phyloP scores from a whole-genome alignment of 495 filamentous ascomycete species.

The Polyplosphaeria fusca region DNA sequence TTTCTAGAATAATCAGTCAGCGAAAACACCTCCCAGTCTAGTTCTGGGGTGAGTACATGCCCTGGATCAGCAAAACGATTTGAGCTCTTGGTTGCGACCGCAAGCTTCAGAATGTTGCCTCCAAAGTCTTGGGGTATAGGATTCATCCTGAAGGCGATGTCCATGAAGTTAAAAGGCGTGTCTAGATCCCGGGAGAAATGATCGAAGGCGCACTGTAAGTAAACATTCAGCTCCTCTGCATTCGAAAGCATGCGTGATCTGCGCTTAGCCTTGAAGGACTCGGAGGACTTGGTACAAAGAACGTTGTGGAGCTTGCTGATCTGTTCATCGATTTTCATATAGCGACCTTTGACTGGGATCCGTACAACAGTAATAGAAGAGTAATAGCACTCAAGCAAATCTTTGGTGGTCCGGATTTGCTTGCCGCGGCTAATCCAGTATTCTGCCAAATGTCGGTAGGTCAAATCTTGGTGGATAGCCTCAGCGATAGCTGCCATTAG shows the following conservation, averaged over 20 bases:
- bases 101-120: conserved; percentile 13
- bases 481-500: conserved; percentile 12
- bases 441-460: neutral
- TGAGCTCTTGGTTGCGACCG: conserved; percentile 3
- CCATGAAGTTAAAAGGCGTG: conserved; percentile 25
- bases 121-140: conserved; percentile 14
- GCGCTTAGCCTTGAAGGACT: conserved; percentile 2
- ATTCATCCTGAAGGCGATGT: conserved; percentile 12
- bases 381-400: conserved; percentile 26
- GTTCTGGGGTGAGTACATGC: too few relatives aligned
- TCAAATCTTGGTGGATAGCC: conserved; percentile 5
- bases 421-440: conserved; percentile 17
- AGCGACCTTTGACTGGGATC: conserved; percentile 13
- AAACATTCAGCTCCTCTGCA: conserved; percentile 18
- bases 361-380: conserved; percentile 12
- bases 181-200: conserved; percentile 20
- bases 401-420: conserved; percentile 10
- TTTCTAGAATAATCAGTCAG: neutral
- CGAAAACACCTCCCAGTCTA: too few relatives aligned
- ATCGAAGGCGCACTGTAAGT: conserved; percentile 23
- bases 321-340: conserved; percentile 19
- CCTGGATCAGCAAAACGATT: neutral
- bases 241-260: conserved; percentile 13
- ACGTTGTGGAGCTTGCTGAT: conserved; percentile 12
- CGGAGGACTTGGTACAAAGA: neutral